Evolutionary conservation across 1,284 basidiomycete genomes (phyloP), one percentile per base, ranked within the genome.

Genomic region (Schizophyllum amplum): DNA sequence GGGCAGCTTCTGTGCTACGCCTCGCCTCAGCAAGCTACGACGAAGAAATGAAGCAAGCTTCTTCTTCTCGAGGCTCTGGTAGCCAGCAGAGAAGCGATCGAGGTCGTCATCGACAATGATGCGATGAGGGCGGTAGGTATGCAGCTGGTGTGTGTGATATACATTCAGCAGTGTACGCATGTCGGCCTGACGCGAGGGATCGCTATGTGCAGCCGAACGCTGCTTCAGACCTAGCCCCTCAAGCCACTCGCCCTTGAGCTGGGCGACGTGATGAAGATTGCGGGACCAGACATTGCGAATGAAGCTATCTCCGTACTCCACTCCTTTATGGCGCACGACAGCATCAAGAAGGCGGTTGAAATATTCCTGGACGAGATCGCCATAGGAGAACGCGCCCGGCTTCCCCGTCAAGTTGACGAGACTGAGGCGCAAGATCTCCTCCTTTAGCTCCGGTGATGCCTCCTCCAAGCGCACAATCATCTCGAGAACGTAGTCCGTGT

Each of bases 191-290:
- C 54, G 55, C 47, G 68, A 65, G 3, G 66, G 66, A 15, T 59
- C 57, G 7, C 56, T 57, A 51, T 68, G 68, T 1, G 48, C 25
- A 5, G 58, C 55, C 11, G 52, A 47, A 7, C 60, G 54, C 33
- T 47, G 24, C 4, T 11, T 42, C 7, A 71, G 64, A 1, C 63
- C 67, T n/a, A 69, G 22, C 2, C 64, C 66, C 4, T 62, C 56
- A 5, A 57, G 57, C 51, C 60, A 61, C 4, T 61, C 60, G 5
- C 57, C 54, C 53, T 69, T 69, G 26, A 70, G 46, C 2, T 54
- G 47, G 7, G 47, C 49, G 17, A 69, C 52, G 21, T 66, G 61
- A 27, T 63, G 59, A n/a, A 68, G 57, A 55, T 70, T 69, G 0
- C 59, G 59, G 1, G 66, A 57, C 27, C 62, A 51, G 21, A 63